These are phyloP conservation scores for Lycium ferocissimum DNA, from an alignment of 257 asterid genomes.

Conservation along the genomic window DNA sequence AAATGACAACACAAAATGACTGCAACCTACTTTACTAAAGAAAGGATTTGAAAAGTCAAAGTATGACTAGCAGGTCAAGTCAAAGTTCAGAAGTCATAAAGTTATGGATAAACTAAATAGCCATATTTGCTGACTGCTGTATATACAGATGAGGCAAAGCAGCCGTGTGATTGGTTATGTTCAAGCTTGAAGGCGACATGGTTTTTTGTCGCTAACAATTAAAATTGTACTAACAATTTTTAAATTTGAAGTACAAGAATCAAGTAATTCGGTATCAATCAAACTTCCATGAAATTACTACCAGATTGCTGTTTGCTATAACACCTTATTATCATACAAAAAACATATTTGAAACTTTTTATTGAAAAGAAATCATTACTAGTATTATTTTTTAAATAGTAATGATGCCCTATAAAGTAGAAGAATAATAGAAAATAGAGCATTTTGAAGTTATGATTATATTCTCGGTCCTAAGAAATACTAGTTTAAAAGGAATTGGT, in stretches of 20 bases:
- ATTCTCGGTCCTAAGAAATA: too few species aligned
- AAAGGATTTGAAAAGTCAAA: not conserved
- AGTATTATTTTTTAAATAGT: too few species aligned
- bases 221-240: too few species aligned
- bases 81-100: not conserved
- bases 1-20: not conserved
- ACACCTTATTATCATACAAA: not conserved
- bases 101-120: not conserved
- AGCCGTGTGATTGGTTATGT: too few species aligned
- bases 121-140: not conserved
- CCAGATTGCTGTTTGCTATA: too few species aligned
- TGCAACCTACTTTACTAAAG: not conserved
- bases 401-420: not conserved
- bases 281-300: not conserved
- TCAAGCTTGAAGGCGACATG: not conserved
- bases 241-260: not conserved
- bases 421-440: not conserved
- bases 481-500: too few species aligned
- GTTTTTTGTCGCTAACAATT: not conserved
- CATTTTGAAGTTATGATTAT: not conserved
- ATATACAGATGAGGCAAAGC: too few species aligned
- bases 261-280: not conserved
- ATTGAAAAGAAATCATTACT: not conserved
- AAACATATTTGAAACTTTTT: too few species aligned
- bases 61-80: not conserved